These are phyloP conservation scores for Capsicum baccatum DNA, from an alignment of 257 asterid genomes.

Conservation along the genomic window DNA sequence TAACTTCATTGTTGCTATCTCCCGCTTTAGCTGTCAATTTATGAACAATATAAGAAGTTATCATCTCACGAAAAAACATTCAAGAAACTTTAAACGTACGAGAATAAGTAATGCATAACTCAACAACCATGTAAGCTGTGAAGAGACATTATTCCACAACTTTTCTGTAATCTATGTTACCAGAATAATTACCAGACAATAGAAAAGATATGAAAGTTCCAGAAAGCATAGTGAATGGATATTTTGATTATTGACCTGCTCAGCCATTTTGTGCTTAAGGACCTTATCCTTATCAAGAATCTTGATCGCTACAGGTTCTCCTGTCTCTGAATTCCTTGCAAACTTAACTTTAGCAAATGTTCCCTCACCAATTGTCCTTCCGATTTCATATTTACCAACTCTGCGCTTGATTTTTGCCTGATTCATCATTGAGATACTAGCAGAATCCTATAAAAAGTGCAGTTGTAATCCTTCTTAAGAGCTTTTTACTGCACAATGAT, in stretches of 20 bases:
- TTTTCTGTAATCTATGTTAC: neutral
- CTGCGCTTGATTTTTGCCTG: conserved; percentile 66
- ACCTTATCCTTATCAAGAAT: conserved; percentile 91
- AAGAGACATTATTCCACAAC: neutral
- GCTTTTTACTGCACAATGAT: conserved; percentile 41
- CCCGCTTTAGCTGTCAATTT: conserved; percentile 77
- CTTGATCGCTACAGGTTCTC: conserved; percentile 81
- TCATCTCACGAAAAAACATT: conserved; percentile 24
- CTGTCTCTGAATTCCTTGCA: conserved; percentile 81
- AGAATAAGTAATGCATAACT: conserved; percentile 1
- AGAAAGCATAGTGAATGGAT: neutral
- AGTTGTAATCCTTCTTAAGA: conserved; percentile 23
- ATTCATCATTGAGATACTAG: conserved; percentile 52
- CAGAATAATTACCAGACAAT: neutral
- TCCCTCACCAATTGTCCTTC: conserved; percentile 96
- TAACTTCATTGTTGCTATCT: conserved; percentile 89
- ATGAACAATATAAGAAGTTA: conserved; percentile 6
- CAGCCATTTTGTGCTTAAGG: conserved; percentile 94
- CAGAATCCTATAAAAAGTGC: conserved; percentile 25
- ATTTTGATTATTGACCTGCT: conserved; percentile 60
- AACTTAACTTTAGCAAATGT: conserved; percentile 92
- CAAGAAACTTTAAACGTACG: conserved; percentile 27
- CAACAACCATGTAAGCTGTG: neutral
- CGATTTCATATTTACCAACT: conserved; percentile 88
- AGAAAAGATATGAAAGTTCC: neutral